Conservation (phyloP, 2,329 filamentous ascomycete species). For the Thielaviopsis cerberus region DNA sequence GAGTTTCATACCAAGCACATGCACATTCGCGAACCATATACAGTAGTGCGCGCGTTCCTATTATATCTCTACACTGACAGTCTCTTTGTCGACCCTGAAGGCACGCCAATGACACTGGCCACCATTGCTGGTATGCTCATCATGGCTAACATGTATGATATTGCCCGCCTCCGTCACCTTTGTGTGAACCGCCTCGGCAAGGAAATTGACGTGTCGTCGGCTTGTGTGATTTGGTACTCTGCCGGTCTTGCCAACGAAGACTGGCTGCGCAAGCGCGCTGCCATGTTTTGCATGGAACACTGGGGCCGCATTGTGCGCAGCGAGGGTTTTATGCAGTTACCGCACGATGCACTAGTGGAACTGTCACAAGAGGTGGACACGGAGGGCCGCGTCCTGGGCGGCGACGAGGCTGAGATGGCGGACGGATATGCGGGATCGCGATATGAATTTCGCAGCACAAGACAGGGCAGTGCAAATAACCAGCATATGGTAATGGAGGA, state of each 20-base stretch:
- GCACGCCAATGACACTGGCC: conserved; percentile 57
- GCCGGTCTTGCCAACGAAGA: conserved; percentile 79
- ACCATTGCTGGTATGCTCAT: conserved; percentile 89
- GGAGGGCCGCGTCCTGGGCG: conserved; percentile 77
- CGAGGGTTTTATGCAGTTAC: conserved; percentile 64
- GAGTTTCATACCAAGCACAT: conserved; percentile 95
- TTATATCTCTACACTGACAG: conserved; percentile 95
- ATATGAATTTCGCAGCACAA: conserved; percentile 22
- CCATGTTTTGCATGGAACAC: conserved; percentile 73
- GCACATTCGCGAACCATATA: conserved; percentile 94
- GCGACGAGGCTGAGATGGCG: conserved; percentile 49
- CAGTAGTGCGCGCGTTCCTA: conserved; percentile 81
- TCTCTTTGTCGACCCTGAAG: conserved; percentile 47
- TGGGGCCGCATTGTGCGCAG: conserved; percentile 92
- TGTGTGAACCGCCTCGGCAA: conserved; percentile 80
- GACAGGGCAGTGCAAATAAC: conserved; percentile 43
- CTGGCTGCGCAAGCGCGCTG: conserved; percentile 78
- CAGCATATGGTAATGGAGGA: conserved; percentile 38
- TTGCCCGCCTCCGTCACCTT: conserved; percentile 75
- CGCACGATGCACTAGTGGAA: conserved; percentile 64
- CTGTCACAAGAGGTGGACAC: conserved; percentile 84
- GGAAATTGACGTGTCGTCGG: conserved; percentile 85
- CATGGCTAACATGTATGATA: conserved; percentile 96
- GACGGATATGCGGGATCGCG: conserved; percentile 27
- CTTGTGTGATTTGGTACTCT: conserved; percentile 90